Base-by-base conservation (phyloP, 2,329 filamentous ascomycete genomes). In the Sporothrix mexicana region DNA sequence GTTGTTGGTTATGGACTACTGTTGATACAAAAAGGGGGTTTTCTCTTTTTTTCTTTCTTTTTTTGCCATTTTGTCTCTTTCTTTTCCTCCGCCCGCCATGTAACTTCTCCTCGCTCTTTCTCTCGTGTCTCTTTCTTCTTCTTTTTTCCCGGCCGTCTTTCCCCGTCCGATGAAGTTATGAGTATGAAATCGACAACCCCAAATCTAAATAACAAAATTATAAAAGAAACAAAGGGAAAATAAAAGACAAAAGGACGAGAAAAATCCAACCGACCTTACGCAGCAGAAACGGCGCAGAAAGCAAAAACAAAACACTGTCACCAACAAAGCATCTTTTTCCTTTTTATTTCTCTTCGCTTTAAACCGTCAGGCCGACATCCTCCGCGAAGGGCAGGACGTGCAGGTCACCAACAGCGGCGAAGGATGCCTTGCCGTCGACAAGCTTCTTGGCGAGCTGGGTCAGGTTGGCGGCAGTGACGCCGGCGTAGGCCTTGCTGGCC, bases 331-430 rank as follows among this genome's bases (percentile, higher is more conserved):
- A 36, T 23, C 30, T 15, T 49, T 62, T 23, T 36, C 7, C 7
- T 36, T 36, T 36, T 36, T 36, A 36, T 36, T 36, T 36, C 30
- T 36, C 30, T 36, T 7, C 30, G 30, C 30, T 36, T 89, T 97
- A 99, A 88, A 97, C 94, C 82, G 91, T 93, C 81, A 99, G 89
- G 78, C 95, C 97, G 82, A 99, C 87, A 81, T 99, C 96, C 84
- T 95, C 93, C 77, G 94, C 96, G 81, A 92, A 99, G 73, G 96
- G 96, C 81, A 99, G 90, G 79, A 92, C 88, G 83, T 93, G 92
- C 78, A 99, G 88, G 82, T 99, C 96, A 82, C 96, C 96, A 75
- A 98, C 94, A 73, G 93, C 88, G 75, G 94, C 92, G 76, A 98
- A 93, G 71, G 93, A 92, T 69, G 95, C 95, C 88, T 95, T 98